Conservation (phyloP, 108 stramenopile genomes). For the Skeletonema marinoi region DNA sequence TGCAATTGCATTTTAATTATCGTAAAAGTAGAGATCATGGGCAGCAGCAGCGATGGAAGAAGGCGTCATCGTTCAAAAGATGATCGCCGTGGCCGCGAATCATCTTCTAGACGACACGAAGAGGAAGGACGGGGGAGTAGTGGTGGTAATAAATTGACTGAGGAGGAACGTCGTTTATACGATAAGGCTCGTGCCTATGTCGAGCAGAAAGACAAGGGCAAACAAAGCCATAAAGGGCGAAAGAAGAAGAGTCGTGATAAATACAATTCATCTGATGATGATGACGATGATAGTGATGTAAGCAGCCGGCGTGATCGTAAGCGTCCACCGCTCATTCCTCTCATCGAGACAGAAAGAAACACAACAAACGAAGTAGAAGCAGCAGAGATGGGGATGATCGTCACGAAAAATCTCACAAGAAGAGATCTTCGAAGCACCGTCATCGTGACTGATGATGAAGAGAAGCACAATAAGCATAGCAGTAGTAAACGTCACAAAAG, state of each 20-base stretch:
- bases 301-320: background rate
- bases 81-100: slow-evolving; percentile 6
- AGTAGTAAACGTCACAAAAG: background rate
- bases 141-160: slow-evolving; percentile 21
- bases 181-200: slow-evolving; percentile 43
- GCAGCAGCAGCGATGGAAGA: slow-evolving; percentile 4
- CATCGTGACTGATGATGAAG: slow-evolving; percentile 12
- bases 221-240: background rate
- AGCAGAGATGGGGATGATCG: slow-evolving; percentile 8
- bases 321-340: background rate
- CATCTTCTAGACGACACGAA: background rate
- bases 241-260: slow-evolving; percentile 6
- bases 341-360: background rate
- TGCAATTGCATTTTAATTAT: too few relatives aligned
- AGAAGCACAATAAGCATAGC: slow-evolving; percentile 14
- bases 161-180: slow-evolving; percentile 40
- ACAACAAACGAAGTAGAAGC: background rate
- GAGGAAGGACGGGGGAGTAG: background rate
- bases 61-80: background rate
- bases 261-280: background rate
- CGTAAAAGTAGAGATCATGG: background rate
- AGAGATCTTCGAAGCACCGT: slow-evolving; percentile 28
- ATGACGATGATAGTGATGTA: background rate
- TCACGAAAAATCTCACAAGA: background rate
- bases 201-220: slow-evolving; percentile 14